phyloP scores from a whole-genome alignment of 2,329 filamentous ascomycete genomes.

The Xylaria sp. region DNA sequence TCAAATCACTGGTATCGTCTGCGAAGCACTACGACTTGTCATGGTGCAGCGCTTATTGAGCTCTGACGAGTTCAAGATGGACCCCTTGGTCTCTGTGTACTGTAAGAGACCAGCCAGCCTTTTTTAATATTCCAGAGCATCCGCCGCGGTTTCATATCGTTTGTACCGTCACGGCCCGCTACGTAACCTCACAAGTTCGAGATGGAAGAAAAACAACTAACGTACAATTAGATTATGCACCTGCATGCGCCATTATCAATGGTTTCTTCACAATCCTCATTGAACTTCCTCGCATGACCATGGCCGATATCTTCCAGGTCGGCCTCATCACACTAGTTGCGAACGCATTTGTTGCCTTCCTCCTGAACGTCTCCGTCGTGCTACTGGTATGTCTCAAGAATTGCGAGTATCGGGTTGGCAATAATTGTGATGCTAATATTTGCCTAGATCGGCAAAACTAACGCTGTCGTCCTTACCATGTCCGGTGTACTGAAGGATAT shows the following conservation, averaged over 20 bases:
- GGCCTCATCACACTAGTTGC: slow-evolving; percentile 74
- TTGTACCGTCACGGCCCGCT: neutral
- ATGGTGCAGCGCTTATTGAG: slow-evolving; percentile 88
- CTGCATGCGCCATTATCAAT: slow-evolving; percentile 86
- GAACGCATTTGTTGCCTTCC: slow-evolving; percentile 81
- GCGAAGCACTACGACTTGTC: slow-evolving; percentile 83
- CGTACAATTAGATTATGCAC: slow-evolving; percentile 78
- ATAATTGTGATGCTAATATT: slow-evolving; percentile 14
- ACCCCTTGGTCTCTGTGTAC: slow-evolving; percentile 76
- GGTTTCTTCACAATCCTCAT: slow-evolving; percentile 74
- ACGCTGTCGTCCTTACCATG: slow-evolving; percentile 76
- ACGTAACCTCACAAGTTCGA: neutral
- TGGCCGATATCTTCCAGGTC: slow-evolving; percentile 72
- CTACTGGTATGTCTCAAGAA: slow-evolving; percentile 72
- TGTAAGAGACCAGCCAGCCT: slow-evolving; percentile 44
- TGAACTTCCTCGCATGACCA: slow-evolving; percentile 74
- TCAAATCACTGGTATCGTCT: slow-evolving; percentile 80
- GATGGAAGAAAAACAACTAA: slow-evolving; percentile 22
- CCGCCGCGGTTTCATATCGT: neutral
- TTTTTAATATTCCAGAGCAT: neutral
- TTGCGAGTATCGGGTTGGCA: neutral
- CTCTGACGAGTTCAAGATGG: slow-evolving; percentile 85
- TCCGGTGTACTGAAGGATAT: slow-evolving; percentile 80
- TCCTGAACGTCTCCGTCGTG: slow-evolving; percentile 85
- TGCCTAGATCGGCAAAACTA: slow-evolving; percentile 73